Evolutionary conservation across 2,329 filamentous ascomycete species (phyloP).

Genomic region (Hymenoscyphus salicellus): DNA sequence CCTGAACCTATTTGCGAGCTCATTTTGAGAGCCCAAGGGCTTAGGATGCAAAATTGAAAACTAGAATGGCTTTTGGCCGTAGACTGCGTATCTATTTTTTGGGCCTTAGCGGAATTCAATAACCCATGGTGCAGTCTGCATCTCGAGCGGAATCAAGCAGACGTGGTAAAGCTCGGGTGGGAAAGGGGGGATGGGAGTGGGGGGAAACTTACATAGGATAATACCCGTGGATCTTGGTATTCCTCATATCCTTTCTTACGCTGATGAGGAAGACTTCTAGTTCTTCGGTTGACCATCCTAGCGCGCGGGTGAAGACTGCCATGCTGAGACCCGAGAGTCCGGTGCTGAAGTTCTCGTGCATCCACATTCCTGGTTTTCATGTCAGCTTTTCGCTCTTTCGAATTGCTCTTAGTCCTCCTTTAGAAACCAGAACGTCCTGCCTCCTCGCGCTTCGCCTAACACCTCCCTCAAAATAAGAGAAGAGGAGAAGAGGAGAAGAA

Average conservation of each 20-base stretch:
- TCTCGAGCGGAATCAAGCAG: too few relatives aligned
- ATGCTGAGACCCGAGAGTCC: conserved; percentile 22
- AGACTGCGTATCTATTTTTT: not conserved
- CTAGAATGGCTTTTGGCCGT: not conserved
- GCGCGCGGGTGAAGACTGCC: conserved; percentile 23
- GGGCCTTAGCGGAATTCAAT: too few relatives aligned
- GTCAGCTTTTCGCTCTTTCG: too few relatives aligned
- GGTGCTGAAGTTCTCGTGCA: conserved; percentile 19
- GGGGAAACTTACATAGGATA: conserved; percentile 14
- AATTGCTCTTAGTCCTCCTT: too few relatives aligned
- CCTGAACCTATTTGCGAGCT: too few relatives aligned
- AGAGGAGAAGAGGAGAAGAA: not conserved
- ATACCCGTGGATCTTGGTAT: conserved; percentile 16
- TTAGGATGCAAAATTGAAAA: too few relatives aligned
- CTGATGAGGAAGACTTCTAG: conserved; percentile 28
- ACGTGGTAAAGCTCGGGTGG: too few relatives aligned
- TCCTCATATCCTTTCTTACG: conserved; percentile 18
- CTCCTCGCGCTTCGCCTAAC: too few relatives aligned
- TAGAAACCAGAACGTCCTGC: too few relatives aligned
- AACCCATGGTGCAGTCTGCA: too few relatives aligned
- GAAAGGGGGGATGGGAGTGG: too few relatives aligned
- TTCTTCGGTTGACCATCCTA: conserved; percentile 25
- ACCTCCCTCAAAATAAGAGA: too few relatives aligned
- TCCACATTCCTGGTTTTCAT: conserved; percentile 19
- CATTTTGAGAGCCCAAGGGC: not conserved